These are phyloP conservation scores for Hibiscus trionum DNA, from an alignment of 345 rosid species.

Conservation along the genomic window DNA sequence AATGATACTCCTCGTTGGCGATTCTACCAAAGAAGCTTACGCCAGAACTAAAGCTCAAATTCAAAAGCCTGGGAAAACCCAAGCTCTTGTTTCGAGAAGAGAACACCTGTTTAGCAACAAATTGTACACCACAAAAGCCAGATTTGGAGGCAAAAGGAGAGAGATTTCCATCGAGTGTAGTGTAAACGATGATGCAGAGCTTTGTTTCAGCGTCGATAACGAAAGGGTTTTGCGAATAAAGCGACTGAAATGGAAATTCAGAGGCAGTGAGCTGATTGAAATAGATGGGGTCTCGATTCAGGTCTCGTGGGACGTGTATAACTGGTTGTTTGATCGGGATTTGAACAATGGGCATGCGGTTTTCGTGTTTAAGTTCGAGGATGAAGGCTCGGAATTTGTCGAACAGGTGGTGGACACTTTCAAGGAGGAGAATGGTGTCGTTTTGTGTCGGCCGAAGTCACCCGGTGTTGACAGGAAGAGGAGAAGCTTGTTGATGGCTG, in stretches of 20 bases:
- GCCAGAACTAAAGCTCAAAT: constrained; percentile 40
- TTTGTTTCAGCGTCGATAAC: constrained; percentile 52
- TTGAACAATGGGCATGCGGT: constrained; percentile 44
- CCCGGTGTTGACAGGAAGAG: constrained; percentile 60
- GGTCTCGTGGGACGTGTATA: constrained; percentile 92
- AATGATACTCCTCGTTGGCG: constrained; percentile 69
- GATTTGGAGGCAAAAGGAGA: constrained; percentile 64
- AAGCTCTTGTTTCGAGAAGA: constrained; percentile 55
- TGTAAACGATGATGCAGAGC: constrained; percentile 48
- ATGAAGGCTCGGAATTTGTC: constrained; percentile 20
- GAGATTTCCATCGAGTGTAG: constrained; percentile 65
- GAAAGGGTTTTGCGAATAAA: constrained; percentile 58
- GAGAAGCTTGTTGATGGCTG: constrained; percentile 52
- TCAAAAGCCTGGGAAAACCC: constrained; percentile 27
- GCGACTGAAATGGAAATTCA: constrained; percentile 80
- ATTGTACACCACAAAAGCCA: constrained; percentile 54
- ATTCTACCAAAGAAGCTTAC: constrained; percentile 50
- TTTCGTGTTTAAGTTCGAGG: constrained; percentile 83
- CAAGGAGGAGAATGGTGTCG: constrained; percentile 19
- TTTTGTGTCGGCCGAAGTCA: constrained; percentile 33
- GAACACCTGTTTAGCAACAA: constrained; percentile 72
- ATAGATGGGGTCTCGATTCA: constrained; percentile 65
- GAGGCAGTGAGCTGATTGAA: constrained; percentile 78
- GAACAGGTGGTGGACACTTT: constrained; percentile 6
- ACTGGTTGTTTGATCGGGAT: constrained; percentile 68